Evolutionary conservation across 2,329 filamentous ascomycete species (phyloP), one percentile per base, ranked within the genome.

Genomic region (Microdochium nivale): DNA sequence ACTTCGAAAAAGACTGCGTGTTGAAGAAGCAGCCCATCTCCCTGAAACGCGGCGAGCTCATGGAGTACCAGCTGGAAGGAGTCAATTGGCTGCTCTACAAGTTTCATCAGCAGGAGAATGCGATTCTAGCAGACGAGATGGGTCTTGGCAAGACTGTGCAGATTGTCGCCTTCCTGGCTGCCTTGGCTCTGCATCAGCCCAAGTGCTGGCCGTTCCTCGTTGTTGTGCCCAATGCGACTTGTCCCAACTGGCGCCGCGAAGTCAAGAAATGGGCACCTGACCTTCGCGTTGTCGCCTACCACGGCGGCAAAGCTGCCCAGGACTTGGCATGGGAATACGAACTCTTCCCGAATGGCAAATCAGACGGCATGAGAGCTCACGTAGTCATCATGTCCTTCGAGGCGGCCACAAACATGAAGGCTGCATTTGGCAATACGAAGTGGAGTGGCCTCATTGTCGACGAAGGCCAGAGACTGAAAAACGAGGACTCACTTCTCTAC

Each of bases 101-200:
- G 63, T 97, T 89, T 75, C 87, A 90, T 60, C 76, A 80, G 49
- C 78, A 84, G 58, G 84, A 88, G 62, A 97, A 94, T 61, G 87
- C 90, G 25, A 92, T 97, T 53, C 79, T 97, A 7, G 94, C 94
- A 0, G 94, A 99, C 63, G 94, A 99, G 65, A 99, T 99, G 94
- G 94, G 94, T 40, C 80, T 99, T 2, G 94, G 94, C 30, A 99
- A 99, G 72, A 99, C 94, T 0, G 89, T 99, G 30, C 94, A 99
- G 65, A 84, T 96, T 50, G 87, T 97, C 54, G 82, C 85, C 2
- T 80, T 96, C 55, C 78, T 97, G 54, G 83, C 88, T 1, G 84
- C 86, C 1, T 70, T 97, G 35, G 77, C 86, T 24, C 77, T 86
- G 54, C 78, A 84, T 49, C 69, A 69, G n/a, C 82, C 82, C 5